Conservation (phyloP, 768 basidiomycete species). For the Piloderma croceum region DNA sequence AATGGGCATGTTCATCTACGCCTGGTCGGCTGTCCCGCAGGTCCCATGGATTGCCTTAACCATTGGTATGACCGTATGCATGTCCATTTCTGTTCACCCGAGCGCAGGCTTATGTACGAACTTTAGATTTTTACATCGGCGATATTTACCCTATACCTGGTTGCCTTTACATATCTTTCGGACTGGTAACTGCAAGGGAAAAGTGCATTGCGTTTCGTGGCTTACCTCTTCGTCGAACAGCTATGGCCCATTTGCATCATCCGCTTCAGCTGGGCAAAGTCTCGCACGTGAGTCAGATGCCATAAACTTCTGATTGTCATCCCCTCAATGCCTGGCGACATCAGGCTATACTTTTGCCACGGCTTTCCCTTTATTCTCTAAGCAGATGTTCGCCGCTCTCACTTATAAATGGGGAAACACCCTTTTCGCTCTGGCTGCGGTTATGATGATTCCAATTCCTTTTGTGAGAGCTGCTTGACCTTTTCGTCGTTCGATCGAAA, state of each 20-base stretch:
- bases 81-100: background rate
- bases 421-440: conserved; percentile 48
- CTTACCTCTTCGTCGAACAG: conserved; percentile 18
- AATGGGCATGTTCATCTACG: conserved; percentile 64
- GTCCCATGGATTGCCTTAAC: conserved; percentile 59
- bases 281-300: conserved; percentile 41
- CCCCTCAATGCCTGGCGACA: background rate
- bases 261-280: conserved; percentile 63
- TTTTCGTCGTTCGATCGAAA: background rate
- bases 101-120: conserved; percentile 1
- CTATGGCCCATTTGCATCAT: conserved; percentile 60
- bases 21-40: conserved; percentile 52
- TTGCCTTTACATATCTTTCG: conserved; percentile 55
- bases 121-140: conserved; percentile 44
- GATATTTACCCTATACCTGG: conserved; percentile 49
- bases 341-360: conserved; percentile 48
- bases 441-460: conserved; percentile 54
- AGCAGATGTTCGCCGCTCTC: conserved; percentile 52
- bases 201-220: background rate
- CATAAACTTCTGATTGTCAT: background rate
- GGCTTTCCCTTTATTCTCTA: conserved; percentile 59
- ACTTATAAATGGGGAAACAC: conserved; percentile 58
- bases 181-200: conserved; percentile 58
- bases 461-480: conserved; percentile 34
- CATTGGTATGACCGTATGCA: conserved; percentile 44